Evolutionary conservation across 306 rosid species (phyloP).

Genomic region (Oemleria cerasiformis): DNA sequence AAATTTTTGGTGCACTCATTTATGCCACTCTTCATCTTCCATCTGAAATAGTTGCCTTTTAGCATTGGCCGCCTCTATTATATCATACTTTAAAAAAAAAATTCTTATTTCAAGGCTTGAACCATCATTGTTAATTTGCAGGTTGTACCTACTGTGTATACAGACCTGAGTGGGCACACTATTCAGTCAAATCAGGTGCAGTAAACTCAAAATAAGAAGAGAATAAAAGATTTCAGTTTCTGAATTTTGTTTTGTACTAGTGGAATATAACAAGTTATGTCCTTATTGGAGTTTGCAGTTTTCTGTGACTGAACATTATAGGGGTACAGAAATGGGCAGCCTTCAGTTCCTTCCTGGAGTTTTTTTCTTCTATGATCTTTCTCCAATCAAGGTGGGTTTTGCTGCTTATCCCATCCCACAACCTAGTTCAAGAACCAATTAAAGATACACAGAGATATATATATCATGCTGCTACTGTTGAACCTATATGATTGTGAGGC

Average conservation of each 20-base stretch:
- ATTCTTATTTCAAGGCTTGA: neutral
- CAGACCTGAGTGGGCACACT: conserved; percentile 72
- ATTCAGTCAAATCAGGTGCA: conserved; percentile 95
- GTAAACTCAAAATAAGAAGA: conserved; percentile 3
- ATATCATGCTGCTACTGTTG: neutral
- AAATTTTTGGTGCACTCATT: neutral
- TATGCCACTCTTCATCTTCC: neutral
- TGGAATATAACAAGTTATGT: conserved; percentile 12
- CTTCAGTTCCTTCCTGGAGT: conserved; percentile 94
- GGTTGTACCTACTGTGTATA: conserved; percentile 97
- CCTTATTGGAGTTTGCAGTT: conserved; percentile 59
- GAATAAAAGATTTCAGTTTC: neutral
- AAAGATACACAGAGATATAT: neutral
- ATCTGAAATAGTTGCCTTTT: neutral
- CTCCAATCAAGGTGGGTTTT: conserved; percentile 83
- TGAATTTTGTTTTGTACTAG: conserved; percentile 6
- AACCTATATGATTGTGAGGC: neutral
- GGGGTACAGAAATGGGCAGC: conserved; percentile 65
- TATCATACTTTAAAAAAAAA: neutral
- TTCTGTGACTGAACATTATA: conserved; percentile 92
- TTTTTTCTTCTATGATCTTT: conserved; percentile 94
- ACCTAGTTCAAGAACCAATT: neutral
- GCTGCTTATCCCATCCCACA: neutral
- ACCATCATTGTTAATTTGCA: conserved; percentile 23
- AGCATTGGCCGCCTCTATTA: neutral